A percentile compares a stretch with the other conserved stretches of the same genome.
phyloP scores from a whole-genome alignment of 2,329 filamentous ascomycete genomes.

The Chaetomiaceae sp. region DNA sequence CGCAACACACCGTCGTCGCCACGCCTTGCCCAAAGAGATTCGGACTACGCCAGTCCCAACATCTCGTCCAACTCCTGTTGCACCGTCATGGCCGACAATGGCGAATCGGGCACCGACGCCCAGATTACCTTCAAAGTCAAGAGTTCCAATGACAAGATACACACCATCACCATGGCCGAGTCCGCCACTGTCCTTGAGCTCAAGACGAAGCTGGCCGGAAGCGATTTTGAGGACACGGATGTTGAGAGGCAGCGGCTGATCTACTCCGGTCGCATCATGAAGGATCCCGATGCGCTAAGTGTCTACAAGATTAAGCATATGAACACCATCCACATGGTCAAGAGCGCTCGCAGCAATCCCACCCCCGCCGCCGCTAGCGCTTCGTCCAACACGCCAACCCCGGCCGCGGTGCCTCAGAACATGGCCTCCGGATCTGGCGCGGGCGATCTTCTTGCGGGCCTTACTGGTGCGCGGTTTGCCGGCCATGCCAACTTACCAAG shows the following conservation, averaged over 20 bases:
- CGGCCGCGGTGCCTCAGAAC: slow-evolving; percentile 63
- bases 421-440: slow-evolving; percentile 70
- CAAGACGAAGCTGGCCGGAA: slow-evolving; percentile 77
- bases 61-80: neutral
- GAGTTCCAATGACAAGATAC: slow-evolving; percentile 84
- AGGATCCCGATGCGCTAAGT: slow-evolving; percentile 80
- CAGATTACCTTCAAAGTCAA: slow-evolving; percentile 96
- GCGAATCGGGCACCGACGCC: slow-evolving; percentile 55
- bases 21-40: no score
- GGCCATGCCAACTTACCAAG: slow-evolving; percentile 85
- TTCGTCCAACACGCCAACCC: slow-evolving; percentile 39
- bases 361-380: slow-evolving; percentile 36
- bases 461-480: slow-evolving; percentile 90
- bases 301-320: slow-evolving; percentile 93
- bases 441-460: slow-evolving; percentile 81
- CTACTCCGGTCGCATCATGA: slow-evolving; percentile 94
- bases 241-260: slow-evolving; percentile 88
- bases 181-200: slow-evolving; percentile 75
- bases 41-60: neutral
- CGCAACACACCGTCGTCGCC: neutral
- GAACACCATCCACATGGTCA: slow-evolving; percentile 94
- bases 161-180: slow-evolving; percentile 71
- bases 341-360: slow-evolving; percentile 85
- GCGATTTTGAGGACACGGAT: slow-evolving; percentile 81
- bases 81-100: slow-evolving; percentile 57